Conservation (phyloP, 345 rosid genomes). For the Geranium brycei region DNA sequence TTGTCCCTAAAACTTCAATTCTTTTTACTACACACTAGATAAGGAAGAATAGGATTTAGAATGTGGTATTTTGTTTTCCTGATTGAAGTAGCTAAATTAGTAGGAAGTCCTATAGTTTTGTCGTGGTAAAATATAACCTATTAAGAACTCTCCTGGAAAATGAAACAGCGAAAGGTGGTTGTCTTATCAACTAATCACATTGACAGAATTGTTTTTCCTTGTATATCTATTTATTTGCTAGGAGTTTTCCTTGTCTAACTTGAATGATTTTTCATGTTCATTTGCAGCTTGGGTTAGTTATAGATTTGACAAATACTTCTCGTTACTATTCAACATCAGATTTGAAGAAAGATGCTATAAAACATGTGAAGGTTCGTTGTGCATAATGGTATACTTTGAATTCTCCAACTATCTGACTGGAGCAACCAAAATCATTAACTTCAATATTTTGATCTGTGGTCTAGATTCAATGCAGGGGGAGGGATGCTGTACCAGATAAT, state of each 20-base stretch:
- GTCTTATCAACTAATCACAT: not conserved
- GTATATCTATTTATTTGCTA: not conserved
- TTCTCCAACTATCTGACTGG: not conserved
- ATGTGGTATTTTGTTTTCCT: too few relatives aligned
- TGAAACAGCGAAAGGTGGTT: not conserved
- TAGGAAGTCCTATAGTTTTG: too few relatives aligned
- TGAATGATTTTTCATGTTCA: not conserved
- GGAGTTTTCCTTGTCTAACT: slow-evolving; percentile 1
- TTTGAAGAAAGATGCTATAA: slow-evolving; percentile 77
- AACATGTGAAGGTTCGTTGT: slow-evolving; percentile 70
- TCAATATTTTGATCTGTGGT: slow-evolving; percentile 14
- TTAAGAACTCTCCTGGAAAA: not conserved
- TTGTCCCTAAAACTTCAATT: too few relatives aligned
- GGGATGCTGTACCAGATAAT: slow-evolving; percentile 84
- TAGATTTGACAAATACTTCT: slow-evolving; percentile 90
- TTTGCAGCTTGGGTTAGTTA: slow-evolving; percentile 88
- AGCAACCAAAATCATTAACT: not conserved
- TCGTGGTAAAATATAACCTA: not conserved
- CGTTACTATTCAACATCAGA: slow-evolving; percentile 69
- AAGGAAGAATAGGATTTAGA: too few relatives aligned
- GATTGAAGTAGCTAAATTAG: too few relatives aligned
- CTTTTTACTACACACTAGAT: too few relatives aligned
- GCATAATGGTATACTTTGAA: not conserved
- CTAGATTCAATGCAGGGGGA: slow-evolving; percentile 88
- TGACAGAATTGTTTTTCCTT: slow-evolving; percentile 1